Conservation (phyloP, 2,329 filamentous ascomycete genomes). For the Lasiodiplodia hormozganensis region DNA sequence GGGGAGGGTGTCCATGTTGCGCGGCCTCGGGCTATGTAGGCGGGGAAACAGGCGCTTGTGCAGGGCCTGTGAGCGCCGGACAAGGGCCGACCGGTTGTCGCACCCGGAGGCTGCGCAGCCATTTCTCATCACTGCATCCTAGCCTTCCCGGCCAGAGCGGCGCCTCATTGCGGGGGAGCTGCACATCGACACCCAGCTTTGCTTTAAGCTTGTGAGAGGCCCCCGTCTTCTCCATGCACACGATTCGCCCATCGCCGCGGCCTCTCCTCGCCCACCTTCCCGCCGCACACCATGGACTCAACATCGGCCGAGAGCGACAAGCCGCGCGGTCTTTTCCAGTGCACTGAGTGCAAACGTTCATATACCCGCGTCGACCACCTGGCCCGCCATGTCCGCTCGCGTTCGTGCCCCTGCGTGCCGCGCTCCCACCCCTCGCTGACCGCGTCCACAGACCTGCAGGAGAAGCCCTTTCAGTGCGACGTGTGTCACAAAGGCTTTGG, state of each 20-base stretch:
- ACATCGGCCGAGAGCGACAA: constrained; percentile 21
- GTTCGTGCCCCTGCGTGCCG: constrained; percentile 37
- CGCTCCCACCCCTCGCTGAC: constrained; percentile 16
- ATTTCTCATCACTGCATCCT: constrained; percentile 7
- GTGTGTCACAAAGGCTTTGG: constrained; percentile 56
- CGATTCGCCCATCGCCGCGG: constrained; percentile 1
- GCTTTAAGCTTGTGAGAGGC: constrained; percentile 17
- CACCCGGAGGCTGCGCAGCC: not conserved
- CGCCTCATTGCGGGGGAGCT: constrained; percentile 21
- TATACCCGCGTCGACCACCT: constrained; percentile 62
- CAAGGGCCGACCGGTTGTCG: not conserved
- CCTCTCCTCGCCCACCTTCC: not conserved
- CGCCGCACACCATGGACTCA: constrained; percentile 6
- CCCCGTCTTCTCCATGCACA: constrained; percentile 6
- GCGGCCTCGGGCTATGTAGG: not conserved
- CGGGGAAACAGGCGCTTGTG: not conserved
- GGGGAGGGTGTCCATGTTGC: not conserved
- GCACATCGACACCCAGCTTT: not conserved
- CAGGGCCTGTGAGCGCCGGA: not conserved
- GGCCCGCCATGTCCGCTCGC: constrained; percentile 60
- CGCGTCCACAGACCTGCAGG: constrained; percentile 43
- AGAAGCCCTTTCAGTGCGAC: constrained; percentile 55
- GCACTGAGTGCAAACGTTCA: constrained; percentile 59
- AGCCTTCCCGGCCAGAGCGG: not conserved
- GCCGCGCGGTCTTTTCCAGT: constrained; percentile 49